Percentiles rank a stretch among this genome's conserved stretches.
phyloP scores from a whole-genome alignment of 352 stramenopile genomes.

The Globisporangium nagaii region DNA sequence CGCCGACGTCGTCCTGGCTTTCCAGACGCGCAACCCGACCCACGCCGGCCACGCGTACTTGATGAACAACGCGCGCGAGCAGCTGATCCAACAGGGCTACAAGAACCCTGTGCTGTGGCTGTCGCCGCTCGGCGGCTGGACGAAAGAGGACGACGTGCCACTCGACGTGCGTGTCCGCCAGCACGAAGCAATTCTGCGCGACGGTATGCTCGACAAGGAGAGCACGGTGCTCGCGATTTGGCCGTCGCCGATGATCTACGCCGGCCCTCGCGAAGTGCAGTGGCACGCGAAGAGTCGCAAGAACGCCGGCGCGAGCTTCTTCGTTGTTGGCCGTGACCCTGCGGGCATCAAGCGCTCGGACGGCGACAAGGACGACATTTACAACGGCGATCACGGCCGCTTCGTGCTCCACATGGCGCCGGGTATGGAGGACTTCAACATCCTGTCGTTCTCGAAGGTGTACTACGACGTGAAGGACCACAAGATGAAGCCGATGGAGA shows the following conservation, averaged over 20 bases:
- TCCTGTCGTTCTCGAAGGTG: conserved; percentile 95
- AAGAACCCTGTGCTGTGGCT: conserved; percentile 97
- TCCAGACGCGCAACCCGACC: conserved; percentile 98
- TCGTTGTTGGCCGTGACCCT: conserved; percentile 96
- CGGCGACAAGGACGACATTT: conserved; percentile 94
- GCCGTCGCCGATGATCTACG: conserved; percentile 98
- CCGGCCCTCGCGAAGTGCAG: conserved; percentile 96
- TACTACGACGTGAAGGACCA: conserved; percentile 98
- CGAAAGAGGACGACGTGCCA: conserved; percentile 97
- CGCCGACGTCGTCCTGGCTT: conserved; percentile 96
- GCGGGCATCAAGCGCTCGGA: conserved; percentile 97
- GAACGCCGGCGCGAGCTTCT: conserved; percentile 95
- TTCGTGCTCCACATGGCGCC: conserved; percentile 97
- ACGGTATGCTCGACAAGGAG: conserved; percentile 94
- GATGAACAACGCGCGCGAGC: conserved; percentile 95
- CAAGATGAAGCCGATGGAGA: conserved; percentile 96
- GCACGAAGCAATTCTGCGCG: conserved; percentile 90
- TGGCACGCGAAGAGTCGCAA: conserved; percentile 98
- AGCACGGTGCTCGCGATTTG: conserved; percentile 98
- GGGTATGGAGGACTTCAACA: conserved; percentile 93
- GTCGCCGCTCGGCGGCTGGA: conserved; percentile 96
- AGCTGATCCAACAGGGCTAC: conserved; percentile 90
- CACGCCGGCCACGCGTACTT: conserved; percentile 97
- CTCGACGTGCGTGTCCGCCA: conserved; percentile 97
- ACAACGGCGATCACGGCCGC: conserved; percentile 95